Percentiles rank a stretch among this genome's conserved stretches.
Evolutionary conservation across 2,329 filamentous ascomycete species (phyloP).

Genomic region (Ceratocystis huliohia): DNA sequence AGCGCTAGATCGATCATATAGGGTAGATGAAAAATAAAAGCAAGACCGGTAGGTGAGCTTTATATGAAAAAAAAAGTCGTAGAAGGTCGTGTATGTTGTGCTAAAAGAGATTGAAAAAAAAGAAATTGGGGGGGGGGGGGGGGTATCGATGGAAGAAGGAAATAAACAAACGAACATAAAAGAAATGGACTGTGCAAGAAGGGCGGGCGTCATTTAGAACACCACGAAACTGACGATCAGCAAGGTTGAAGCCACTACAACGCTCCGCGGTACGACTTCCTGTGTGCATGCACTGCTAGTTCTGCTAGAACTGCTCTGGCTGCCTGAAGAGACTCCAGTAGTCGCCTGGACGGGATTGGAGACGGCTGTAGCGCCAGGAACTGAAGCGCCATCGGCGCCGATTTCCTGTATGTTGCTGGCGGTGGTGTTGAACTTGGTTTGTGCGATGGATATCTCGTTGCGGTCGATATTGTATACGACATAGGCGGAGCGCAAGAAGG

Average conservation of each 20-base stretch:
- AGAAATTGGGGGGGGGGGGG: background rate
- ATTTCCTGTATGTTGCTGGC: conserved; percentile 42
- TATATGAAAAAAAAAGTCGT: too few relatives aligned
- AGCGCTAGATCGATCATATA: too few relatives aligned
- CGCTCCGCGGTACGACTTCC: background rate
- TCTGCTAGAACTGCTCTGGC: conserved; percentile 3
- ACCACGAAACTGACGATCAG: too few relatives aligned
- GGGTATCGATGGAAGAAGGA: background rate
- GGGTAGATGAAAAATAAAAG: too few relatives aligned
- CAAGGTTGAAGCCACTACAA: background rate
- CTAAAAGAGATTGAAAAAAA: background rate
- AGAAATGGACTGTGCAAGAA: background rate
- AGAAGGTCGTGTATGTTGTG: too few relatives aligned
- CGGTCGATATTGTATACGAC: conserved; percentile 63
- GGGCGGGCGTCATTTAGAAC: too few relatives aligned
- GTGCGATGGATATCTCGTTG: conserved; percentile 57
- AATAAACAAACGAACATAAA: background rate
- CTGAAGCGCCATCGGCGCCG: conserved; percentile 33
- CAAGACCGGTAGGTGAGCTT: too few relatives aligned
- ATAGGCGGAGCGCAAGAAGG: conserved; percentile 62
- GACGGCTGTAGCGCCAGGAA: conserved; percentile 44
- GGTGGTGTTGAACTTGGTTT: conserved; percentile 47
- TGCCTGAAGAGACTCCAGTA: conserved; percentile 28
- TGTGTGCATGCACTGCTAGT: background rate
- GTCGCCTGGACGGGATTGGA: conserved; percentile 38